Percentiles rank a stretch among this genome's conserved stretches.
These are phyloP conservation scores for Rhododendron molle DNA, from an alignment of 148 eudicot species.

Conservation along the genomic window DNA sequence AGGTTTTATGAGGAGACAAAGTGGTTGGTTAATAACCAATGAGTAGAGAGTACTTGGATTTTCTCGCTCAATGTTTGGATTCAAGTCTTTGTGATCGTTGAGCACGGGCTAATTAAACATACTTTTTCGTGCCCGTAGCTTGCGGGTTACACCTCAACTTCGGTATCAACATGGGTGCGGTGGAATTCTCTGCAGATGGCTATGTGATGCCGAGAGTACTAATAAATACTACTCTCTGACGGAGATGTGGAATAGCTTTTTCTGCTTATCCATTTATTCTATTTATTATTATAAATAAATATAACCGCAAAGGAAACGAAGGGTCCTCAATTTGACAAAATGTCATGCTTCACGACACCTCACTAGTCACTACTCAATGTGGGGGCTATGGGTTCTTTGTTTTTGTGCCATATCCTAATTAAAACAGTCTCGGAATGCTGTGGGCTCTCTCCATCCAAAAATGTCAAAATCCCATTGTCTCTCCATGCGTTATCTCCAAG, in stretches of 20 bases:
- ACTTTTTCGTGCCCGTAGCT: not conserved
- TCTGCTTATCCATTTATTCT: not conserved
- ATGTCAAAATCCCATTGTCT: not conserved
- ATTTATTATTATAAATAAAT: too few species aligned
- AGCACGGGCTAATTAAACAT: not conserved
- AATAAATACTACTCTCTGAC: too few species aligned
- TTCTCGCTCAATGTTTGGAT: not conserved
- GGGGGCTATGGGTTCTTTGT: slow-evolving; percentile 2
- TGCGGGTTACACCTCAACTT: not conserved
- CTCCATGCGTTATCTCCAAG: not conserved
- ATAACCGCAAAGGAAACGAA: too few species aligned
- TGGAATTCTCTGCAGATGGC: not conserved
- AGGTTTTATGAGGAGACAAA: not conserved
- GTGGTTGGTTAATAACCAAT: not conserved
- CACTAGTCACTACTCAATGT: not conserved
- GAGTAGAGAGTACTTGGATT: not conserved
- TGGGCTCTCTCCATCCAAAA: not conserved
- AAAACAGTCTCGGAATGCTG: not conserved
- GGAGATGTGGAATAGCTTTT: not conserved
- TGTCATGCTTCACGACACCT: slow-evolving; percentile 13
- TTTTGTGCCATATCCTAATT: not conserved
- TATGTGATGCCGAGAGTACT: not conserved
- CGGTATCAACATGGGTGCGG: not conserved
- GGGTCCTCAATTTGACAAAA: slow-evolving; percentile 2
- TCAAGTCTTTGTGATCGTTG: not conserved